Conservation (phyloP, 495 filamentous ascomycete species). For the Astrocystis sublimbata region DNA sequence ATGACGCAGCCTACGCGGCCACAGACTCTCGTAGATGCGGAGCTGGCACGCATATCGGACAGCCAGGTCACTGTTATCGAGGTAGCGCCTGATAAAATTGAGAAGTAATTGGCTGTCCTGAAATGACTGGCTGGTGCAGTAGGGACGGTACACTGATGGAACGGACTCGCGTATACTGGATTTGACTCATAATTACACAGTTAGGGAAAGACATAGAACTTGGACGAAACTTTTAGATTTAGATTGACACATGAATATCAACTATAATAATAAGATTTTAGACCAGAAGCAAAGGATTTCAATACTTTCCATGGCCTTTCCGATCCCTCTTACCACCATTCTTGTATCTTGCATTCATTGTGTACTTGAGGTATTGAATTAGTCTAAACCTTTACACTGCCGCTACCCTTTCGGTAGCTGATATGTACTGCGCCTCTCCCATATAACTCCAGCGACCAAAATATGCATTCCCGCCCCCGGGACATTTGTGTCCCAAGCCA, state of each 20-base stretch:
- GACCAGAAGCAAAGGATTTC: neutral
- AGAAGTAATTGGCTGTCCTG: neutral
- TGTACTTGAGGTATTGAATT: neutral
- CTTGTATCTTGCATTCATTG: neutral
- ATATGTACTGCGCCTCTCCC: constrained; percentile 34
- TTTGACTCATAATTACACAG: neutral
- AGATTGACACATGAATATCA: neutral
- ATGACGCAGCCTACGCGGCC: constrained; percentile 34
- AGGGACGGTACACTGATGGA: neutral
- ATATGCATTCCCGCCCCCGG: constrained; percentile 33
- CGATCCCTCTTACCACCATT: neutral
- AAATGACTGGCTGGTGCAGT: neutral
- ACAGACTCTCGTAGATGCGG: constrained; percentile 27
- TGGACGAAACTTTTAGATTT: neutral
- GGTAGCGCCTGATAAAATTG: constrained; percentile 2
- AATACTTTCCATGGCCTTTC: neutral
- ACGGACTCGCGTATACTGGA: neutral
- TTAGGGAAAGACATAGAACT: neutral
- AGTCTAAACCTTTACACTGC: constrained; percentile 12
- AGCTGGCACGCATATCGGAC: constrained; percentile 16
- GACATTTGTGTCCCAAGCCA: constrained; percentile 27
- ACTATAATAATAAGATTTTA: neutral
- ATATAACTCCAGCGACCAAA: constrained; percentile 42
- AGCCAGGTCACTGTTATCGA: constrained; percentile 6
- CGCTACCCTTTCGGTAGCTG: constrained; percentile 24